Base-by-base conservation (phyloP, 1,284 basidiomycete species). In the Papiliotrema terrestris region DNA sequence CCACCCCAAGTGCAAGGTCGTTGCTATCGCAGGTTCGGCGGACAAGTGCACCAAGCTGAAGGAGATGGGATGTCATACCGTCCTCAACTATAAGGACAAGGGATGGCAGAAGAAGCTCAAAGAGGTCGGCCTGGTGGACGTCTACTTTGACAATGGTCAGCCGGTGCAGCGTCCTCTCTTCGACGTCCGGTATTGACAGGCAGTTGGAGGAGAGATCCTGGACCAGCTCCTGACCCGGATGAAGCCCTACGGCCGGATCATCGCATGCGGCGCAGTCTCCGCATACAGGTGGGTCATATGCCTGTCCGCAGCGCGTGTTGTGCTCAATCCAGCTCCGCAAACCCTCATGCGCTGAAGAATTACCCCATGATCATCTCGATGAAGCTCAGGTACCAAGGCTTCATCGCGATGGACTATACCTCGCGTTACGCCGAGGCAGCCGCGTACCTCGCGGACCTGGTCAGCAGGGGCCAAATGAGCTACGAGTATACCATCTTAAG, bases 21-120 rank as follows among this genome's bases (percentile, higher is more conserved):
- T 91, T 61, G 92, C 85, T 13, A 88, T 93, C 61, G 91, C 86
- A 0, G 87, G 88, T 19, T 83, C 84, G 0, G 69, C 81, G 11
- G 89, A 89, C 35, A 97, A 97, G 75, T 90, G 88, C 72, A 77
- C 80, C 8, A 91, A 89, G 85, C 83, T 96, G 37, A 82, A 86
- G 45, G 87, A 91, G 52, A 75, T 95, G 25, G 90, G 90, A 17
- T 86, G 89, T 46, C 89, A 93, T 66, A 83, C 82, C 52, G 88
- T 86, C 0, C 78, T 96, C 69, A 89, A 96, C 74, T 96, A 97
- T 80, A 96, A 95, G 77, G 84, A 83, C 67, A 75, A 81, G 37
- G 84, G 81, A 13, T 94, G 91, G 79, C 78, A 76, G 55, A 72
- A 83, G 37, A 83, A 90, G 32, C 69, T 78, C 55, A 63, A 65